Evolutionary conservation across 2,329 filamentous ascomycete species (phyloP).

Genomic region (Mariannaea elegans): DNA sequence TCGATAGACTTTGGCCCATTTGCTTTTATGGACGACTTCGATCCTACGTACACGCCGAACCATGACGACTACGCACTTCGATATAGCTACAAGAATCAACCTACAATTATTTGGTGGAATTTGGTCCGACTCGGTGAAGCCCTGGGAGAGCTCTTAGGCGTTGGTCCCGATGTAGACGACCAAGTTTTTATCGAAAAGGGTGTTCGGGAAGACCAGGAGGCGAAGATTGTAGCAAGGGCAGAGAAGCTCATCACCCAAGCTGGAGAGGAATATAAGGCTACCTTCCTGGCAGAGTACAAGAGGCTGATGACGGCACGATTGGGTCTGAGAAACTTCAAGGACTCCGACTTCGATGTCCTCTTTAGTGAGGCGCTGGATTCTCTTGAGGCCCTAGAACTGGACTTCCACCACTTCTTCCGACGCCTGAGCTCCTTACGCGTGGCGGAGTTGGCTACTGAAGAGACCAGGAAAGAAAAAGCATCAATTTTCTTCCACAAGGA

Average conservation of each 20-base stretch:
- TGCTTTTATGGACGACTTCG: constrained; percentile 97
- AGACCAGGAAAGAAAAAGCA: constrained; percentile 69
- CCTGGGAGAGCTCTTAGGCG: constrained; percentile 86
- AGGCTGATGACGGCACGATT: constrained; percentile 82
- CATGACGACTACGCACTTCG: constrained; percentile 90
- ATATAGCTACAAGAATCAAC: constrained; percentile 94
- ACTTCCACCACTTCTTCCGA: constrained; percentile 96
- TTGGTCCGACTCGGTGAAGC: constrained; percentile 90
- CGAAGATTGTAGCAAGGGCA: constrained; percentile 78
- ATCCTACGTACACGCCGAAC: constrained; percentile 93
- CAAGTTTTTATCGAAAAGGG: constrained; percentile 76
- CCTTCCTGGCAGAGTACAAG: constrained; percentile 92
- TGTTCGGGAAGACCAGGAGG: constrained; percentile 68
- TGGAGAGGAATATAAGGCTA: constrained; percentile 87
- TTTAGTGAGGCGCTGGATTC: constrained; percentile 86
- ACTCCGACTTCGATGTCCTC: constrained; percentile 80
- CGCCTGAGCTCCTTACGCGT: constrained; percentile 73
- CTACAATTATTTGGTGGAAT: constrained; percentile 99
- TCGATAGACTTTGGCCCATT: constrained; percentile 97
- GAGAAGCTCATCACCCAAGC: constrained; percentile 83
- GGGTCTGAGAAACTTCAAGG: constrained; percentile 75
- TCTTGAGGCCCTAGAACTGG: constrained; percentile 82
- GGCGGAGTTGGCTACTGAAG: constrained; percentile 70
- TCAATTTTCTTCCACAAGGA: constrained; percentile 83
- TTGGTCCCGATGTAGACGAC: constrained; percentile 76